Evolutionary conservation across 345 rosid genomes (phyloP).

Genomic region (Pistacia atlantica): DNA sequence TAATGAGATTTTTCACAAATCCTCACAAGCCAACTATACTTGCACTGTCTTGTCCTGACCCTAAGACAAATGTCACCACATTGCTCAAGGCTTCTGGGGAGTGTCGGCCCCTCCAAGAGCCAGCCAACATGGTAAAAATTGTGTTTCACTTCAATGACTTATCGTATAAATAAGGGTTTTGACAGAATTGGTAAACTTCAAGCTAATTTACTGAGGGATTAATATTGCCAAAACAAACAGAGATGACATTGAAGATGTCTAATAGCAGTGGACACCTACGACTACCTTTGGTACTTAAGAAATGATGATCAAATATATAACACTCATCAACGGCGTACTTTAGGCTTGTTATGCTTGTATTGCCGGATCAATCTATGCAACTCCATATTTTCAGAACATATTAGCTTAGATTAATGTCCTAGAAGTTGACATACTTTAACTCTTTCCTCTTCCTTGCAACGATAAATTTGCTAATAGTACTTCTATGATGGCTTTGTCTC

Average conservation of each 20-base stretch:
- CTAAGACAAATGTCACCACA: no score
- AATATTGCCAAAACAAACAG: conserved; percentile 56
- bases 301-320: background rate
- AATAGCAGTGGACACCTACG: conserved; percentile 28
- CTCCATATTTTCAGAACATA: background rate
- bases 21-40: no score
- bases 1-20: no score
- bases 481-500: conserved; percentile 30
- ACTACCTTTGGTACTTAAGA: background rate
- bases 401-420: background rate
- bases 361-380: background rate
- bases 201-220: conserved; percentile 15
- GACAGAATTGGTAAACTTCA: conserved; percentile 9
- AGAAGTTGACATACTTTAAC: conserved; percentile 4
- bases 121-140: conserved; percentile 76
- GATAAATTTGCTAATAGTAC: conserved; percentile 27
- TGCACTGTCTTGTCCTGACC: no score
- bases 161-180: background rate
- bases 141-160: background rate
- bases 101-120: no score
- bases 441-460: conserved; percentile 10
- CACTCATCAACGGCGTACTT: background rate
- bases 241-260: conserved; percentile 69
- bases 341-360: background rate
- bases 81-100: no score